These are phyloP conservation scores for Microsporum ferrugineum DNA, from an alignment of 2,329 filamentous ascomycete genomes.

Conservation along the genomic window DNA sequence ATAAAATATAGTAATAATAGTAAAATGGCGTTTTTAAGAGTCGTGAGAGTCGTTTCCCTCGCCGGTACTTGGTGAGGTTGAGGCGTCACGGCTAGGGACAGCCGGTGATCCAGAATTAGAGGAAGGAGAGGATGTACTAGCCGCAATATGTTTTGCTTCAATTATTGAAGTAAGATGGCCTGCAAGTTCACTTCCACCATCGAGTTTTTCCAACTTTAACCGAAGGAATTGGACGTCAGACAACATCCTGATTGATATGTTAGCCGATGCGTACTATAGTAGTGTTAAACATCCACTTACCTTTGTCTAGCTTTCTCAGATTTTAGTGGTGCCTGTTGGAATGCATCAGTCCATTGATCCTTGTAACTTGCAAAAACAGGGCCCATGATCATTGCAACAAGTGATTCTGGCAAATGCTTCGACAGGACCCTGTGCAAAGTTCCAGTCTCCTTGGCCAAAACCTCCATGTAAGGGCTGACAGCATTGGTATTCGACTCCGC, in stretches of 20 bases:
- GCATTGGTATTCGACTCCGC: constrained; percentile 33
- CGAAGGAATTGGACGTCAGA: constrained; percentile 65
- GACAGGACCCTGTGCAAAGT: constrained; percentile 73
- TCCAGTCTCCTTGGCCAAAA: constrained; percentile 70
- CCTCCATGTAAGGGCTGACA: constrained; percentile 71
- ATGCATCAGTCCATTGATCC: constrained; percentile 62
- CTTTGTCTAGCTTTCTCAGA: constrained; percentile 59
- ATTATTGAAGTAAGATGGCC: constrained; percentile 50
- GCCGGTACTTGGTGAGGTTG: not conserved
- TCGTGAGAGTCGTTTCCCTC: not conserved
- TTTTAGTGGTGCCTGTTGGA: constrained; percentile 53
- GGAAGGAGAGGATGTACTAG: constrained; percentile 1
- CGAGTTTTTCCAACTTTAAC: constrained; percentile 59
- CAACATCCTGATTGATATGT: constrained; percentile 49
- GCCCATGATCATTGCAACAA: constrained; percentile 71
- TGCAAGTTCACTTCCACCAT: constrained; percentile 65
- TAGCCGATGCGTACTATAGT: not conserved
- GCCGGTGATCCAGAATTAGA: constrained; percentile 4
- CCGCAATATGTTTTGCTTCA: constrained; percentile 27
- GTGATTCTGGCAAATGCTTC: constrained; percentile 66
- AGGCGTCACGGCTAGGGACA: not conserved
- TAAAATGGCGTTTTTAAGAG: not conserved
- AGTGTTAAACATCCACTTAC: constrained; percentile 37
- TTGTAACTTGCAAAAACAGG: constrained; percentile 75
- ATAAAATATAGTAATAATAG: not conserved